A percentile compares a stretch with the other conserved stretches of the same genome.
Evolutionary conservation across 805 yeast species (phyloP).

Genomic region (Cyberlindnera mrakii): DNA sequence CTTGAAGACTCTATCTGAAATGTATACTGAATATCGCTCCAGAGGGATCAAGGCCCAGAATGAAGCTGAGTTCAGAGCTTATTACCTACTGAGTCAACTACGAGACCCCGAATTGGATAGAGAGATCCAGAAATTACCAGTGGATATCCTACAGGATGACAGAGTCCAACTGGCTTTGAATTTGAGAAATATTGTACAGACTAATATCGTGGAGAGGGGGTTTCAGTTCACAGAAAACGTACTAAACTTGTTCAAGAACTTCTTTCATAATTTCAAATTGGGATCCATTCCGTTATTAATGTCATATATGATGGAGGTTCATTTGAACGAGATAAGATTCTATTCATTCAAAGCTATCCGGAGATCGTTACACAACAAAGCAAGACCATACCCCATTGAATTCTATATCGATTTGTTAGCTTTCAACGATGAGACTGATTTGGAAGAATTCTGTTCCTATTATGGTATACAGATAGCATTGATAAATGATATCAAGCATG

Average conservation of each 20-base stretch:
- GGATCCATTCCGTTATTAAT: slow-evolving; percentile 58
- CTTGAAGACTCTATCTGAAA: slow-evolving; percentile 79
- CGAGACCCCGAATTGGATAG: slow-evolving; percentile 83
- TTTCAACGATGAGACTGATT: slow-evolving; percentile 54
- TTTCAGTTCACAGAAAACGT: slow-evolving; percentile 49
- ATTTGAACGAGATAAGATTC: slow-evolving; percentile 72
- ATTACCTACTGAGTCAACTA: slow-evolving; percentile 70
- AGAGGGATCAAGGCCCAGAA: slow-evolving; percentile 66
- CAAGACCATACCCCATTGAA: slow-evolving; percentile 53
- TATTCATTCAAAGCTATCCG: slow-evolving; percentile 65
- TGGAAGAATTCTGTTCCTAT: slow-evolving; percentile 52
- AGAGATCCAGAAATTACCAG: slow-evolving; percentile 64
- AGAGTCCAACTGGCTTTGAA: slow-evolving; percentile 66
- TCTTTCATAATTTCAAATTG: slow-evolving; percentile 52
- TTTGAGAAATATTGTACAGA: slow-evolving; percentile 60
- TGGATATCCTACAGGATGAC: slow-evolving; percentile 42
- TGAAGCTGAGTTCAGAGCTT: slow-evolving; percentile 92
- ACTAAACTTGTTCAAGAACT: slow-evolving; percentile 50
- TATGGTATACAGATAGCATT: slow-evolving; percentile 46
- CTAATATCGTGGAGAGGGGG: slow-evolving; percentile 51
- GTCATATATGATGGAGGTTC: slow-evolving; percentile 71
- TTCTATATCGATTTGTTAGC: slow-evolving; percentile 49
- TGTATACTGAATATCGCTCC: slow-evolving; percentile 73
- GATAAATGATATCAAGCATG: slow-evolving; percentile 28
- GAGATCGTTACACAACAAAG: slow-evolving; percentile 60